Base-by-base conservation (phyloP, 108 stramenopile genomes). In the Skeletonema costatum region DNA sequence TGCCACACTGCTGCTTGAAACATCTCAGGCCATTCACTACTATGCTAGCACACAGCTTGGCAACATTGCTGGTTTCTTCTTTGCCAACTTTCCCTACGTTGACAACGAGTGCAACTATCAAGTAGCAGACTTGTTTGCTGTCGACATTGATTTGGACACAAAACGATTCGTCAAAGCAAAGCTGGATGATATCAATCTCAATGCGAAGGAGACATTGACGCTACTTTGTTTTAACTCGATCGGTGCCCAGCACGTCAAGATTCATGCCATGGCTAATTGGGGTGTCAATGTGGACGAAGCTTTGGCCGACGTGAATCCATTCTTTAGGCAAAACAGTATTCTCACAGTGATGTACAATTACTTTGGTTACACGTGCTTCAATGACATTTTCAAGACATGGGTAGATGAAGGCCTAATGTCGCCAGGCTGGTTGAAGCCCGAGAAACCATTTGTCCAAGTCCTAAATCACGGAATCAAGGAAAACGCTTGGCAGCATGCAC, bases 211-310 rank as follows among this genome's bases (percentile, higher is more conserved):
- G 56, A 73, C 82, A 29, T 25, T 78, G 2, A 83, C 62, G 10
- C 44, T 83, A 19, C 71, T 73, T 46, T 83, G 66, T 67, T 66
- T 35, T 44, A 73, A 83, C 36, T 72, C 76, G 5, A 83, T 83
- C 64, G 44, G 64, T 0, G 76, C 82, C 11, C 76, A 77, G 30
- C 76, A 83, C 50, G 82, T 83, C 13, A 83, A 83, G 44, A 44
- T 83, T 32, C 82, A 78, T 60, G 59, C 71, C 3, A 41, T 50
- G 41, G 76, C 82, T 1, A 83, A 83, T 64, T 83, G 82, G 82
- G 71, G 82, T 51, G 25, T 73, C 25, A 83, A 83, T 66, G 16
- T 46, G 31, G 68, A 71, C 38, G 39, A 51, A 10, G 21, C 31
- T 17, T 25, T 69, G 33, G 41, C 73, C 9, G 13, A 44, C n/a